phyloP scores from a whole-genome alignment of 768 basidiomycete genomes.

The Russula earlei region DNA sequence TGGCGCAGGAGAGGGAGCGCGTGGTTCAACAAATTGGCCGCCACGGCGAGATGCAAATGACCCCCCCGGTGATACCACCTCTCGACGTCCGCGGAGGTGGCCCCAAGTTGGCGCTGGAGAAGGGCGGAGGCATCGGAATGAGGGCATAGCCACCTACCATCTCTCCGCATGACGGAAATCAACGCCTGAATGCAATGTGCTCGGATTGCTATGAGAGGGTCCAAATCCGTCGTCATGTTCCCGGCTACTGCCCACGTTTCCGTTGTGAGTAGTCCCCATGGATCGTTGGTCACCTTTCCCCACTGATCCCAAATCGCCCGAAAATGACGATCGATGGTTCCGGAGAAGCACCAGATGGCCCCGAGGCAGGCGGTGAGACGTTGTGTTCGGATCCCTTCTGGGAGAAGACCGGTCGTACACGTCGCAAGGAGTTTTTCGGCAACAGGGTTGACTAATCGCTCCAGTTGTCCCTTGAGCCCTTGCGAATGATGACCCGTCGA shows the following conservation, averaged over 20 bases:
- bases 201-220: constrained; percentile 1
- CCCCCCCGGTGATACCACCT: neutral
- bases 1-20: neutral
- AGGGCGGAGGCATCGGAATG: neutral
- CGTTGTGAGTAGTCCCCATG: constrained; percentile 5
- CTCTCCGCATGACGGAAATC: neutral
- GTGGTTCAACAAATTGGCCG: neutral
- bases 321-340: neutral
- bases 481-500: neutral
- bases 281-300: neutral
- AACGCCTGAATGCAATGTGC: constrained; percentile 7
- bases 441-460: neutral
- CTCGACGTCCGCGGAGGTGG: neutral
- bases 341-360: constrained; percentile 5
- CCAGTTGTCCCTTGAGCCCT: neutral
- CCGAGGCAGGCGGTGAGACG: constrained; percentile 4
- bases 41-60: constrained; percentile 2
- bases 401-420: constrained; percentile 3
- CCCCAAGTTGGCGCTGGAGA: constrained; percentile 2
- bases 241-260: constrained; percentile 3
- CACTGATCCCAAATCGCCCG: constrained; percentile 1
- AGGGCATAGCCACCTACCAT: constrained; percentile 6
- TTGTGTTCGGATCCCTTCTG: neutral
- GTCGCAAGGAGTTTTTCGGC: neutral
- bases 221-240: neutral